Base-by-base conservation (phyloP, 1,284 basidiomycete genomes). In the Apiotrichum domesticum region DNA sequence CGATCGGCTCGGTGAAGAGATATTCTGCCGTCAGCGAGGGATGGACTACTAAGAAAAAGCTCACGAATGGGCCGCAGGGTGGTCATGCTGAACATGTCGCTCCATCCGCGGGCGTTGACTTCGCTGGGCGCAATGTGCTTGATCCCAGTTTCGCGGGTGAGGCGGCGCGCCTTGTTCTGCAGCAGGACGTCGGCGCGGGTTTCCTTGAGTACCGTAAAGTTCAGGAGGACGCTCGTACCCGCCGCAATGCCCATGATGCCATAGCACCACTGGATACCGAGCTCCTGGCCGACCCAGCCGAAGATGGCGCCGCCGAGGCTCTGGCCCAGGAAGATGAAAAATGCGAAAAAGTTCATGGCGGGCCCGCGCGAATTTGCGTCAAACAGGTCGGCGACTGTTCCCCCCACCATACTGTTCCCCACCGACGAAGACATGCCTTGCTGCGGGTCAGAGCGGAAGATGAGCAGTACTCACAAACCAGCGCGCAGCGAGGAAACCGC, bases 1-100 rank as follows among this genome's bases (percentile, higher is more conserved):
- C 77, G 60, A 80, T 78, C 0, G 79, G 79, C 55, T 80, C 80
- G 13, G 76, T 77, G 47, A 73, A 54, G 45, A 80, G 73, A 59
- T 65, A 73, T 39, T 70, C 71, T 74, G 57, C 21, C 21, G 21
- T 21, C 21, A 21, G 21, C 21, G 21, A 21, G 21, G 21, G 21
- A 21, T 21, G 21, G 21, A 21, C 21, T 21, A 21, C 21, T 21
- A 21, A 21, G 21, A 21, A 21, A 21, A 21, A 21, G 70, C 71
- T 58, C 54, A 74, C 72, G 62, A 4, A 75, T 51, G 0, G 73
- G 73, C 9, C 73, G 62, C n/a, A 72, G 43, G 14, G 75, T 60
- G 21, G 74, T 76, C 0, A 69, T 61, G 33, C 61, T 63, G 55
- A 78, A 57, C 55, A 77, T 59, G 45, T 62, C 62, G 7, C 51